Evolutionary conservation across 495 filamentous ascomycete genomes (phyloP).

Genomic region (Xylaria venustula): DNA sequence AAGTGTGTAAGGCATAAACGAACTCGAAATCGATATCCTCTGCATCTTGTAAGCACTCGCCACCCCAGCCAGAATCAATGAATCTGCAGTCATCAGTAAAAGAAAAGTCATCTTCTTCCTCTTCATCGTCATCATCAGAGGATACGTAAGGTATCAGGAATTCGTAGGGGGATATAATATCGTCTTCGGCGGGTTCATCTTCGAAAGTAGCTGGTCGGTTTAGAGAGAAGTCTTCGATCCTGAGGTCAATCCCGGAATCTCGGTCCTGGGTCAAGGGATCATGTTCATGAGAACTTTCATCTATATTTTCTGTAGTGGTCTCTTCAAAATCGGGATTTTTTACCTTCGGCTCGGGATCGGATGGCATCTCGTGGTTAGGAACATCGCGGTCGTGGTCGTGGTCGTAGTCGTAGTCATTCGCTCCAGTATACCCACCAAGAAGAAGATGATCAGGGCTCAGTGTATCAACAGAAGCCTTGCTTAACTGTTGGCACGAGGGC

Average conservation of each 20-base stretch:
- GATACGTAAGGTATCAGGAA: slow-evolving; percentile 33
- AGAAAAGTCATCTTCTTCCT: slow-evolving; percentile 43
- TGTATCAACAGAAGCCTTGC: slow-evolving; percentile 33
- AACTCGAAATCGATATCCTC: slow-evolving; percentile 99
- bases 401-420: slow-evolving; percentile 25
- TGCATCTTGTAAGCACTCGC: slow-evolving; percentile 76
- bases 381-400: slow-evolving; percentile 26
- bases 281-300: slow-evolving; percentile 4
- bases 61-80: slow-evolving; percentile 67
- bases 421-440: slow-evolving; percentile 55
- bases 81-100: slow-evolving; percentile 53
- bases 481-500: slow-evolving; percentile 31
- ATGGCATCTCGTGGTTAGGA: slow-evolving; percentile 18
- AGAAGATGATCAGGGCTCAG: slow-evolving; percentile 57
- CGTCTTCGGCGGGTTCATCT: slow-evolving; percentile 6
- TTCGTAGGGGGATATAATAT: slow-evolving; percentile 20
- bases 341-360: slow-evolving; percentile 14
- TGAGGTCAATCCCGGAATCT: slow-evolving; percentile 14
- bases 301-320: slow-evolving; percentile 9
- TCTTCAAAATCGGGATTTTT: slow-evolving; percentile 14
- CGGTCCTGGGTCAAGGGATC: neutral
- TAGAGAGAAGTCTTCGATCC: slow-evolving; percentile 10
- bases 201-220: neutral
- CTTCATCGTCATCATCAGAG: slow-evolving; percentile 39
- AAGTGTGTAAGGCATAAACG: slow-evolving; percentile 97